These are phyloP conservation scores for Dendrocalamus latiflorus DNA, from an alignment of 202 grass and related monocot genomes.

Conservation along the genomic window DNA sequence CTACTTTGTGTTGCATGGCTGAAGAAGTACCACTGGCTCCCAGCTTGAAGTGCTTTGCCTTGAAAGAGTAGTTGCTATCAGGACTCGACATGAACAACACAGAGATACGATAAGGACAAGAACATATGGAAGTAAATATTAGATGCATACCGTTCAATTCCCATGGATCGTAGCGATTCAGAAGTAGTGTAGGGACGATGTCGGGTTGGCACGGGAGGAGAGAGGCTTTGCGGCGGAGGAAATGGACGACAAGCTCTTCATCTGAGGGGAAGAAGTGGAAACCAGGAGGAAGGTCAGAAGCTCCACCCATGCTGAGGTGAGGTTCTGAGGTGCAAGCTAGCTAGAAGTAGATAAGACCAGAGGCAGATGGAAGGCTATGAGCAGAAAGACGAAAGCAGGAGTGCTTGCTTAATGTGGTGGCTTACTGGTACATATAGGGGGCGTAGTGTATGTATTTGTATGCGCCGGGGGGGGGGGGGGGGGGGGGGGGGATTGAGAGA, in stretches of 20 bases:
- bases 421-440: too few species aligned
- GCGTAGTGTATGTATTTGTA: conserved; percentile 25
- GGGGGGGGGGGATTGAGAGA: conserved; percentile 13
- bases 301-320: conserved; percentile 45
- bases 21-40: conserved; percentile 84
- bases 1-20: conserved; percentile 40
- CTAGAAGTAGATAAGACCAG: conserved; percentile 20
- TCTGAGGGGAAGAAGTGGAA: conserved; percentile 95
- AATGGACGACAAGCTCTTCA: conserved; percentile 80
- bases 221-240: conserved; percentile 69
- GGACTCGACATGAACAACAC: background rate
- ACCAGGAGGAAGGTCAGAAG: conserved; percentile 74
- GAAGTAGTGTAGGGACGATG: conserved; percentile 60
- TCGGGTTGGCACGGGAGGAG: conserved; percentile 62
- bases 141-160: conserved; percentile 54
- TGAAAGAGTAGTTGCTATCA: conserved; percentile 26
- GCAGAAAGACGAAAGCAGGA: conserved; percentile 2
- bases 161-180: conserved; percentile 73
- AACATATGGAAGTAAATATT: background rate
- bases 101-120: background rate
- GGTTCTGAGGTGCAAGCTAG: conserved; percentile 3
- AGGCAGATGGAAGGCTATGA: conserved; percentile 15
- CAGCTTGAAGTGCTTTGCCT: conserved; percentile 84
- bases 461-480: too few species aligned
- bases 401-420: conserved; percentile 43